A percentile compares a stretch with the other conserved stretches of the same genome.
phyloP scores from a whole-genome alignment of 2,329 filamentous ascomycete species.

The Colletotrichum sp. region DNA sequence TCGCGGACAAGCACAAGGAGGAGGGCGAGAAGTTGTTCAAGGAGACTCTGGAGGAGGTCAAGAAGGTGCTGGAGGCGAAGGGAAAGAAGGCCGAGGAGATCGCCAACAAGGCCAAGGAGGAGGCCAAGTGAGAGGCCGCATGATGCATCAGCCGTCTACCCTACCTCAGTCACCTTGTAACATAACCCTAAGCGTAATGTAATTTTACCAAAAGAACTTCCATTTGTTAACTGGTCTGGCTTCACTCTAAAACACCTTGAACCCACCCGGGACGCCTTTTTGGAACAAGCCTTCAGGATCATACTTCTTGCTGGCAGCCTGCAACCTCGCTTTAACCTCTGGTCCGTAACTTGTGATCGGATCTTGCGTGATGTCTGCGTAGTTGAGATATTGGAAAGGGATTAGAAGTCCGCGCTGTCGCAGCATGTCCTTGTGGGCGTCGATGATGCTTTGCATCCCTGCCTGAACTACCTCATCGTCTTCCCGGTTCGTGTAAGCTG shows the following conservation, averaged over 20 bases:
- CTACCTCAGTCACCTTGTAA: background rate
- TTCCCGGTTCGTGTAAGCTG: background rate
- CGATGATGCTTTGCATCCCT: background rate
- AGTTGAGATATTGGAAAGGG: background rate
- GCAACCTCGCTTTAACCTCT: background rate
- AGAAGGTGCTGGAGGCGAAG: slow-evolving; percentile 67
- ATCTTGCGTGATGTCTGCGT: background rate
- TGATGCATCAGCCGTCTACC: background rate
- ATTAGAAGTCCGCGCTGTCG: background rate
- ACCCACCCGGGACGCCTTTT: background rate
- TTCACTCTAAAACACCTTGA: background rate
- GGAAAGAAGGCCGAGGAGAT: slow-evolving; percentile 63
- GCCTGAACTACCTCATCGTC: background rate
- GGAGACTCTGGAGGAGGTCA: slow-evolving; percentile 71
- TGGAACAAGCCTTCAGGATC: background rate
- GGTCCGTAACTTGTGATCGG: background rate
- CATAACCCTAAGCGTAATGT: background rate
- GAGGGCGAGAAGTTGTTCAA: slow-evolving; percentile 74
- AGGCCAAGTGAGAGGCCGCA: slow-evolving; percentile 35
- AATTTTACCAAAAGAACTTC: background rate
- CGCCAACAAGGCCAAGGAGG: slow-evolving; percentile 57
- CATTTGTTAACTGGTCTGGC: background rate
- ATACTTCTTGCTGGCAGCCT: background rate
- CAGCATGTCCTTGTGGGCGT: background rate
- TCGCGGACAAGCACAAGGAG: slow-evolving; percentile 70